Base-by-base conservation (phyloP, 2,329 filamentous ascomycete species). In the Monosporascus sp. region DNA sequence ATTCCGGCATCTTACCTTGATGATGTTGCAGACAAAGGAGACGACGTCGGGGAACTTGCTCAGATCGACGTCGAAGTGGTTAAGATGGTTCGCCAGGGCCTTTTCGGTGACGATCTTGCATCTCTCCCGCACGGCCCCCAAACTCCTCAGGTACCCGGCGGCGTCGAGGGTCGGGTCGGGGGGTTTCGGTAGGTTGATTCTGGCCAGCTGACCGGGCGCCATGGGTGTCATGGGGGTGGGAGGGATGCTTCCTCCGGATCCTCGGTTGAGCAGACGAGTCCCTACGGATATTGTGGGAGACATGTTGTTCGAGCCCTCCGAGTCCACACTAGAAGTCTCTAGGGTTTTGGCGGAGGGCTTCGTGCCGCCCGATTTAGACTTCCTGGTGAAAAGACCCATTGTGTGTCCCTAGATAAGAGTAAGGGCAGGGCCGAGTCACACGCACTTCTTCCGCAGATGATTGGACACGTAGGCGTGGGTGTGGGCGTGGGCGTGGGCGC, bases 91-190 rank as follows among this genome's bases (percentile, higher is more conserved):
- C 59, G 78, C 79, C 64, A 88, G 78, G 9, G 91, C 90, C 75
- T 88, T 92, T 58, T 89, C 82, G 55, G 89, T 79, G 50, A 96
- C 78, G 59, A 93, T 74, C 63, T 75, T 82, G 66, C 83, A 87
- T 58, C 91, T 77, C 64, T 97, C 90, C 57, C 94, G 82, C 25
- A 99, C 90, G 27, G 94, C 85, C 64, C 90, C 85, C 65, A 97
- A 83, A 73, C 91, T 97, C 67, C 89, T 85, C 64, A 99, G 81
- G 72, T 97, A 97, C 56, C 86, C 92, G 24, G 88, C 90, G 20
- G 93, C 92, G 68, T 97, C 90, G 61, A 93, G 78, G 57, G 87
- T 81, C 64, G 93, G 92, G 72, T 97, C 92, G 27, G 93, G 92
- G 17, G 91, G 85, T 65, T 84, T 87, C 48, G 93, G 89, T 47